Evolutionary conservation across 2,329 filamentous ascomycete genomes (phyloP), one percentile per base, ranked within the genome.

Genomic region (Fusarium scirpi): DNA sequence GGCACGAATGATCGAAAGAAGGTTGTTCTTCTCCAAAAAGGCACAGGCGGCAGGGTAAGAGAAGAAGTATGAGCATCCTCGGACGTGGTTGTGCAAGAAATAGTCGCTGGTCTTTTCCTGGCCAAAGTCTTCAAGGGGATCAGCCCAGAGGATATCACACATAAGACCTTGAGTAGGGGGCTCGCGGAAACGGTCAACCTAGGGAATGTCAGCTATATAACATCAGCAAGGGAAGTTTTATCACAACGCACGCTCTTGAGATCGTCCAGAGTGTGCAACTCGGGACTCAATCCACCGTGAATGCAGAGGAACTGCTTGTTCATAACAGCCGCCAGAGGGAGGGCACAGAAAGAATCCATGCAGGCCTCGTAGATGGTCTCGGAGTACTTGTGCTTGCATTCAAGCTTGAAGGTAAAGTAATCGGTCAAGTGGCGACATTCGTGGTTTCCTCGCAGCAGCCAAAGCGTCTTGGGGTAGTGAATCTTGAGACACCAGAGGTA

Each of bases 271-370:
- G 95, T 98, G 81, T 98, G 95, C 68, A 99, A 85, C 82, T 99
- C 96, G 9, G 96, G 96, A 80, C 94, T 98, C 74, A 99, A 85
- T 69, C 96, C 96, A 77, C 96, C 96, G 80, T 99, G 96, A 76
- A 99, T 98, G 80, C 96, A 99, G 74, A 99, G 85, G 82, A 99
- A 99, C 82, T 99, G 96, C 86, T 99, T 99, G 89, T 99, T 99
- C 96, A 99, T 99, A 74, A 99, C 91, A 29, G 96, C 96, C 61
- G 96, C 96, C 75, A 99, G 85, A 30, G 96, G 96, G 70, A 99
- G 85, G 70, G 92, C 88, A 84, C 96, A 99, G 87, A 99, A 99
- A 1, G 96, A 97, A 72, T 99, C 95, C 90, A 98, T 97, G 84
- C 96, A 98, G 61, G 96, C 95, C 78, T 99, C 95, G 80, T 99